Evolutionary conservation across 257 asterid genomes (phyloP), one percentile per base, ranked within the genome.

Genomic region (Coffea eugenioides): DNA sequence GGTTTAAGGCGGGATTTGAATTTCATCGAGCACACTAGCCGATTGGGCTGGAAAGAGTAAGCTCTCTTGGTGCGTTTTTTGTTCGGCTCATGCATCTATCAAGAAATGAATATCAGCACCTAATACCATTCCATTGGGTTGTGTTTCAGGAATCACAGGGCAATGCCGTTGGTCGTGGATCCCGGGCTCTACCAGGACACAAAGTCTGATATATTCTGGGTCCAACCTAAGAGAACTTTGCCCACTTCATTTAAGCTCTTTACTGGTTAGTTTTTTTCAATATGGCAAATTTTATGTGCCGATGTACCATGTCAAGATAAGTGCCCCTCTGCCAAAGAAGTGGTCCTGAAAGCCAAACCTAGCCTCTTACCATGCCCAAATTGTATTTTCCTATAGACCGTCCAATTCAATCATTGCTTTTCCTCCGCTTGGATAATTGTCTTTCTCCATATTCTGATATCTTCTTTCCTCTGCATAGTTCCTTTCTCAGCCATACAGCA

Each of bases 171-270:
- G 80, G 77, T 88, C 1, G 77, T 88, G 46, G 91, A 88, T 79
- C 91, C 91, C 9, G 91, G 91, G 51, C 87, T 88, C 57, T 88
- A 86, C 84, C 85, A 74, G 76, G 81, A 45, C 46, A 84, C 73
- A 20, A 88, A 88, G 71, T 82, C 89, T 8, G 88, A 88, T 49
- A 67, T 88, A 83, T 86, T 84, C 75, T 83, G 83, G 83, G 91
- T 81, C 66, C n/a, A 74, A 2, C 90, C 90, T 12, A 71, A 23
- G 62, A 84, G 91, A 83, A 21, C 41, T 45, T 84, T 88, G 54
- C 91, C 91, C 20, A 83, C 79, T 66, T 82, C 90, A 62, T 88
- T 86, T 85, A 96, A 90, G 87, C 83, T 96, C 83, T 96, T 94
- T 82, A 89, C 98, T 8, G 98, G 98, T 96, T 69, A 87, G 97